phyloP scores from a whole-genome alignment of 768 basidiomycete genomes.

The Mycena olivaceomarginata region DNA sequence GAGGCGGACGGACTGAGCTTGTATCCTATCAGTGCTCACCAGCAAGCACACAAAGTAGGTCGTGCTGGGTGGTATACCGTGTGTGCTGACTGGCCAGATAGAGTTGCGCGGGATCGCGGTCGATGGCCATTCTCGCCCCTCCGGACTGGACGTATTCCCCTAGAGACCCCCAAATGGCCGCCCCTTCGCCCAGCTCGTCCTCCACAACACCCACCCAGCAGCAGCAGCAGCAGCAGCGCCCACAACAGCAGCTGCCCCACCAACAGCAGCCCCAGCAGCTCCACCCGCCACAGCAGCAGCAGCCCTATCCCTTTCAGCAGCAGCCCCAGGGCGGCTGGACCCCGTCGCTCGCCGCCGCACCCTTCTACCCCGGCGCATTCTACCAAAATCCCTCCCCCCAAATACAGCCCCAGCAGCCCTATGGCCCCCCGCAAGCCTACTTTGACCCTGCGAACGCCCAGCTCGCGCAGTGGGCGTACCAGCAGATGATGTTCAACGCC shows the following conservation, averaged over 20 bases:
- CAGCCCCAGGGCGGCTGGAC: constrained; percentile 84
- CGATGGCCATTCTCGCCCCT: constrained; percentile 89
- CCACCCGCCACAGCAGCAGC: constrained; percentile 53
- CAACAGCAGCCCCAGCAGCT: constrained; percentile 57
- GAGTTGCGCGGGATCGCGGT: constrained; percentile 48
- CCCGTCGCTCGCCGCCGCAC: constrained; percentile 77
- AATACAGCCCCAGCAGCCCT: constrained; percentile 54
- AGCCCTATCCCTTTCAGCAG: constrained; percentile 72
- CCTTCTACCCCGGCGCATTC: constrained; percentile 83
- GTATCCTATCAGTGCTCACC: not conserved
- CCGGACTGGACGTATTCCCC: constrained; percentile 83
- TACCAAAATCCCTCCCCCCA: constrained; percentile 56
- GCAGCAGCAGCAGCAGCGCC: constrained; percentile 75
- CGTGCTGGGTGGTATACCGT: not conserved
- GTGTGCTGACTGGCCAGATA: constrained; percentile 9
- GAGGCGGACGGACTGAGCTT: not conserved
- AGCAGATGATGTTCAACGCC: constrained; percentile 93
- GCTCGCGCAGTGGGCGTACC: constrained; percentile 92
- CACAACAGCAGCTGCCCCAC: constrained; percentile 63
- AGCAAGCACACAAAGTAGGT: constrained; percentile 16
- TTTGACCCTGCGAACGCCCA: constrained; percentile 87
- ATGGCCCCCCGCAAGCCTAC: constrained; percentile 71
- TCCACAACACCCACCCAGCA: constrained; percentile 42
- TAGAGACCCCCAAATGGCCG: constrained; percentile 70
- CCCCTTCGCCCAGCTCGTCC: constrained; percentile 51